These are phyloP conservation scores for Xylaria arbuscula DNA, from an alignment of 2,329 filamentous ascomycete species.

Conservation along the genomic window DNA sequence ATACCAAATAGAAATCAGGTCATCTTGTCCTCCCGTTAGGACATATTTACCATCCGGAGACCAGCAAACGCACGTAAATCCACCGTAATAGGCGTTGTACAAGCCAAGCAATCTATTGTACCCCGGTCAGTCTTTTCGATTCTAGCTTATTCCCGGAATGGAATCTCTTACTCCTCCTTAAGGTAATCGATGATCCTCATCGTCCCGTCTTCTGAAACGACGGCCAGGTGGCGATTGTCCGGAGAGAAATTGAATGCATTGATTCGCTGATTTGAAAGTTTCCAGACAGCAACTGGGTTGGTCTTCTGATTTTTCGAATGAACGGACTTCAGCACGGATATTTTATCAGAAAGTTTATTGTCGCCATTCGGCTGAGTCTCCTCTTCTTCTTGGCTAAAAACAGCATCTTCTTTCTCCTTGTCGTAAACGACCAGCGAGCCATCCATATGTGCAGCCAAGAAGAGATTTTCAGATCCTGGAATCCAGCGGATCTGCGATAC, in stretches of 20 bases:
- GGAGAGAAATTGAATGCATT: slow-evolving; percentile 94
- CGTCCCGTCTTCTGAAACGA: slow-evolving; percentile 91
- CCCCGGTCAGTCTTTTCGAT: slow-evolving; percentile 14
- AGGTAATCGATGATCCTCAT: slow-evolving; percentile 92
- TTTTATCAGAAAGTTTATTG: slow-evolving; percentile 56
- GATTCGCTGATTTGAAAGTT: slow-evolving; percentile 88
- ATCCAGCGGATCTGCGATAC: slow-evolving; percentile 93
- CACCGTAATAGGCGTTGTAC: slow-evolving; percentile 93
- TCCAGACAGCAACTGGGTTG: slow-evolving; percentile 94
- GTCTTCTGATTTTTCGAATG: slow-evolving; percentile 92
- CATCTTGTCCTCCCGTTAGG: slow-evolving; percentile 93
- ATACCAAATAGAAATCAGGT: slow-evolving; percentile 96
- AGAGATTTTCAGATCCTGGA: slow-evolving; percentile 91
- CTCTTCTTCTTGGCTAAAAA: slow-evolving; percentile 37
- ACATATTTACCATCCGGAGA: slow-evolving; percentile 97
- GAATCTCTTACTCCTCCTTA: slow-evolving; percentile 77
- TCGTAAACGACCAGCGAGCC: slow-evolving; percentile 93
- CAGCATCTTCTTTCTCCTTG: slow-evolving; percentile 83
- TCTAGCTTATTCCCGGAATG: neutral
- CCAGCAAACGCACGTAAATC: slow-evolving; percentile 94
- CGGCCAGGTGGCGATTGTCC: slow-evolving; percentile 84
- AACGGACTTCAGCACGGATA: slow-evolving; percentile 89
- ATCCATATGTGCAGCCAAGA: slow-evolving; percentile 91
- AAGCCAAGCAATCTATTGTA: slow-evolving; percentile 78
- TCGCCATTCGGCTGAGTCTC: slow-evolving; percentile 45